Evolutionary conservation across 352 stramenopile species (phyloP).

Genomic region (Globisporangium cystogenes): DNA sequence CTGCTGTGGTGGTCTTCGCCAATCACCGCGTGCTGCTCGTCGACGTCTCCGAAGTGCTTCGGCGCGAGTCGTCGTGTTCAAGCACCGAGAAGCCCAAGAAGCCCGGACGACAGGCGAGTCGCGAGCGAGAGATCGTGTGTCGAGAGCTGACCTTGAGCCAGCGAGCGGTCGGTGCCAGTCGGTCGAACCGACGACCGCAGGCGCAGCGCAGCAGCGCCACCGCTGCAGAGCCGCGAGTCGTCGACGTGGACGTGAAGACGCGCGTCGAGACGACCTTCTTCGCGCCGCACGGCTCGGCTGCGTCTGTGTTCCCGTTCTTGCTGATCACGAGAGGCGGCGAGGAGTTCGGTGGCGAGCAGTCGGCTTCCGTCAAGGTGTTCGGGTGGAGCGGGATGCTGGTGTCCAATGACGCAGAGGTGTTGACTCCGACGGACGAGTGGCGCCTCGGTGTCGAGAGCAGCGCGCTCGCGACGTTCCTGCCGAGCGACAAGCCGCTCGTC

Average conservation of each 20-base stretch:
- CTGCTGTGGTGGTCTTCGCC: slow-evolving; percentile 21
- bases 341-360: neutral
- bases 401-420: slow-evolving; percentile 15
- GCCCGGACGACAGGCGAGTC: neutral
- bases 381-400: slow-evolving; percentile 20
- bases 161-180: neutral
- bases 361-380: slow-evolving; percentile 26
- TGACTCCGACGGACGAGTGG: slow-evolving; percentile 35
- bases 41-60: slow-evolving; percentile 24
- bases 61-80: neutral
- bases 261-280: slow-evolving; percentile 11
- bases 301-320: slow-evolving; percentile 12
- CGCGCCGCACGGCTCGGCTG: neutral
- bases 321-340: neutral
- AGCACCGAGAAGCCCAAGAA: slow-evolving; percentile 14
- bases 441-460: slow-evolving; percentile 1
- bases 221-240: neutral
- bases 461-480: slow-evolving; percentile 2
- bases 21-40: slow-evolving; percentile 30
- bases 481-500: slow-evolving; percentile 5
- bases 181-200: slow-evolving; percentile 13
- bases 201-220: neutral
- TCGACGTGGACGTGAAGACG: slow-evolving; percentile 8
- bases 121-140: slow-evolving; percentile 24
- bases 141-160: slow-evolving; percentile 24